Evolutionary conservation across 208 protist species (phyloP), one percentile per base, ranked within the genome.

Genomic region (Acanthamoeba sp.): DNA sequence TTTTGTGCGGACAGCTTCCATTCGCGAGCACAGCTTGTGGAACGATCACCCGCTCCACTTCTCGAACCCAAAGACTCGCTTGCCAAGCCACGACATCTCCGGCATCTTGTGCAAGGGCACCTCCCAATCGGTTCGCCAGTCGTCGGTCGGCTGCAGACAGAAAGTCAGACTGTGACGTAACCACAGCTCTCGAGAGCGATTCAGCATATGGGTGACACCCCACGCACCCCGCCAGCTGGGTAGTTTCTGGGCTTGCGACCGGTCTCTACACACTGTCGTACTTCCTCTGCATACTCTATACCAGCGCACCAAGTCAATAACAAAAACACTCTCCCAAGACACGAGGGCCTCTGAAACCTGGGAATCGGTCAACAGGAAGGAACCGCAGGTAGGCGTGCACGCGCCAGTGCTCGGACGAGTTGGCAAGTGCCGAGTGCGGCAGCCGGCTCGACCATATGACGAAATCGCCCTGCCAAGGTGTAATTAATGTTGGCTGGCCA

Each of bases 391-490:
- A 92, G 62, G 40, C 32, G n/a, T 92, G 87, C 50, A 92, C 87
- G 7, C 87, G 87, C 87, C 87, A 92, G 18, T 66, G 88, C 34
- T 66, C 87, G 12, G 87, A 78, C 34, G 40, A 42, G 57, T 92
- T 92, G 55, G 87, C 57, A 1, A 66, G 38, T 2, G 50, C 59
- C 12, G 87, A 92, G 32, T 92, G 87, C 22, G 87, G 87, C 18
- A 92, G 55, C 4, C 87, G 52, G 18, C 57, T 76, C 5, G 50
- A 76, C 87, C 87, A 92, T 10, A 92, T 27, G 7, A 92, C 59
- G 24, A 92, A 92, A 38, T 92, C 87, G 27, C 87, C 87, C 80
- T 88, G 48, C 27, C 38, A n/a, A n/a, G n/a, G n/a, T n/a, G n/a
- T n/a, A 48, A 48, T 3, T 14, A 40, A 9, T 40, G 40, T 20